A percentile compares a stretch with the other conserved stretches of the same genome.
Evolutionary conservation across 495 filamentous ascomycete genomes (phyloP).

Genomic region (Penicillium nucicola): DNA sequence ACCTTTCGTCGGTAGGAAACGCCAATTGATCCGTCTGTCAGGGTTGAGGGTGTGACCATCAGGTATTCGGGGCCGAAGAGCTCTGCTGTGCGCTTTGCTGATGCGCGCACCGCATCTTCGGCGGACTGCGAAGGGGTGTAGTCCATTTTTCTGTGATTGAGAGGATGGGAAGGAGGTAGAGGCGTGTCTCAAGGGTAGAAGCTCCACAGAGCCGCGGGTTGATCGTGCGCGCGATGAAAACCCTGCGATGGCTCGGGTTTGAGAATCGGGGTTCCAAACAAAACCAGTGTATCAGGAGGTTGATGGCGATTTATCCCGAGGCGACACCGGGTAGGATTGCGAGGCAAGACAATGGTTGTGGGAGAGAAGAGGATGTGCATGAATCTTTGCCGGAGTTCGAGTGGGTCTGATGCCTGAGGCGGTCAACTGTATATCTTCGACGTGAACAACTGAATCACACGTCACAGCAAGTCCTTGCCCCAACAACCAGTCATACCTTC

Average conservation of each 20-base stretch:
- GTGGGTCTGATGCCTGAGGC: conserved; percentile 26
- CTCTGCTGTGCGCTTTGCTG: conserved; percentile 67
- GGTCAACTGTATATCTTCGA: not conserved
- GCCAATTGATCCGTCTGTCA: conserved; percentile 41
- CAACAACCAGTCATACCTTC: no score
- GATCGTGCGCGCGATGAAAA: conserved; percentile 16
- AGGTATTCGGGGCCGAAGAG: conserved; percentile 58
- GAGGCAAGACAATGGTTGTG: conserved; percentile 1
- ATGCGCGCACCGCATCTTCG: conserved; percentile 49
- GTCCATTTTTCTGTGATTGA: conserved; percentile 29
- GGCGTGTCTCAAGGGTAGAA: not conserved
- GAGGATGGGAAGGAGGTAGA: not conserved
- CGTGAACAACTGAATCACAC: not conserved
- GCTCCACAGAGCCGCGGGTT: not conserved
- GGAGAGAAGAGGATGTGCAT: not conserved
- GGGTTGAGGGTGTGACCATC: conserved; percentile 47
- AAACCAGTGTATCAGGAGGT: not conserved
- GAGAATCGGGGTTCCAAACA: not conserved
- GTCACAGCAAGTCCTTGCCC: not conserved
- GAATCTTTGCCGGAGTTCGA: conserved; percentile 19
- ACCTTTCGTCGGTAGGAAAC: conserved; percentile 60
- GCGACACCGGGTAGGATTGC: not conserved
- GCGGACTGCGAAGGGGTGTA: conserved; percentile 30
- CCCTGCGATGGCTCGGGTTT: conserved; percentile 6
- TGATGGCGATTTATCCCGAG: not conserved